Conservation (phyloP, 2,329 filamentous ascomycete species). For the Chrysoporthe puriensis region DNA sequence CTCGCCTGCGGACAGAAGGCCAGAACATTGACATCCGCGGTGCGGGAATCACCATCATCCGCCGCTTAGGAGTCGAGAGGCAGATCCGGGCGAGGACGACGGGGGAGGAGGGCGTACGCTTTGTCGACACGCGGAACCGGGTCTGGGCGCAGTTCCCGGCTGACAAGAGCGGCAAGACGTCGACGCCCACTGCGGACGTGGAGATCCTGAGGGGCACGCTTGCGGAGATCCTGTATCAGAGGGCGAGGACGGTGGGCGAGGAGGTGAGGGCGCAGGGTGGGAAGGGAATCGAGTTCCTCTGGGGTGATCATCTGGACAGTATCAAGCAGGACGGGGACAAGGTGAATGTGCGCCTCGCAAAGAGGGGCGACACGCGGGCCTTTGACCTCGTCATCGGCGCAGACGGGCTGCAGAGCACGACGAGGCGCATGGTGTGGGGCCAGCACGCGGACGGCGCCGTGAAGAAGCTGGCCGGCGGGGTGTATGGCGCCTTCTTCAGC, state of each 20-base stretch:
- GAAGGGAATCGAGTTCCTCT: slow-evolving; percentile 38
- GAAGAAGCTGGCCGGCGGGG: slow-evolving; percentile 33
- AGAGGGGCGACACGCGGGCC: slow-evolving; percentile 42
- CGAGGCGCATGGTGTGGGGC: slow-evolving; percentile 45
- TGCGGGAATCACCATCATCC: slow-evolving; percentile 44
- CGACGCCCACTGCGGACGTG: slow-evolving; percentile 41
- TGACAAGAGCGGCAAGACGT: slow-evolving; percentile 37
- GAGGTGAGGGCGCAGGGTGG: slow-evolving; percentile 29
- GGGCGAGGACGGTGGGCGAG: slow-evolving; percentile 12
- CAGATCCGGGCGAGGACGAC: slow-evolving; percentile 41
- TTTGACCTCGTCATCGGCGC: slow-evolving; percentile 60
- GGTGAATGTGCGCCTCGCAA: slow-evolving; percentile 46
- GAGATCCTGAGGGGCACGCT: slow-evolving; percentile 43
- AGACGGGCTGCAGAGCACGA: slow-evolving; percentile 56
- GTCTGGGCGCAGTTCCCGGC: slow-evolving; percentile 35
- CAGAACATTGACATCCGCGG: slow-evolving; percentile 50
- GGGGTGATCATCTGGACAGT: slow-evolving; percentile 27
- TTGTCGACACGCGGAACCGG: slow-evolving; percentile 40
- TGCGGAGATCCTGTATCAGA: slow-evolving; percentile 38
- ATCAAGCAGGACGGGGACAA: slow-evolving; percentile 29
- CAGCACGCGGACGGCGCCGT: slow-evolving; percentile 35
- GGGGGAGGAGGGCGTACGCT: slow-evolving; percentile 44
- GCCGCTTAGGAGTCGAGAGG: slow-evolving; percentile 43
- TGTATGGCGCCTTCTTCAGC: slow-evolving; percentile 46
- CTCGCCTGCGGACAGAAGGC: slow-evolving; percentile 43